These are phyloP conservation scores for Aphanomyces invadans DNA, from an alignment of 352 stramenopile genomes.

Conservation along the genomic window DNA sequence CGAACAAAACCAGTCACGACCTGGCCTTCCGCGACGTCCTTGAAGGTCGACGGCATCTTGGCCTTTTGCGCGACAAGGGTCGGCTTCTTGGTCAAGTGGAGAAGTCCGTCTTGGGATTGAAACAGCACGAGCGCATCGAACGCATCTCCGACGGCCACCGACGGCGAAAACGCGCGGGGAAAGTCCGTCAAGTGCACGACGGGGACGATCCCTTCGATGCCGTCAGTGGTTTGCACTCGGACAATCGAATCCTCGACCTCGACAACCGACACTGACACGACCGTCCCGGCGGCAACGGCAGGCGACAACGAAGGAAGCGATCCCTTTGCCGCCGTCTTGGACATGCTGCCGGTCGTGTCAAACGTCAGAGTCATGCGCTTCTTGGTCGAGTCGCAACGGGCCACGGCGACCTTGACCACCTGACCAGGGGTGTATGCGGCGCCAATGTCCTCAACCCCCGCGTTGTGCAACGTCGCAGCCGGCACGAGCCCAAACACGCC, in stretches of 20 bases:
- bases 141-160: slow-evolving; percentile 59
- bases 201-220: slow-evolving; percentile 60
- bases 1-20: slow-evolving; percentile 72
- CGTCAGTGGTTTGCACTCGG: slow-evolving; percentile 66
- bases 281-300: slow-evolving; percentile 42
- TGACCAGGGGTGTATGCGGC: slow-evolving; percentile 82
- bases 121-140: slow-evolving; percentile 63
- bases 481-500: slow-evolving; percentile 91
- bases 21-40: slow-evolving; percentile 45
- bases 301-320: slow-evolving; percentile 24
- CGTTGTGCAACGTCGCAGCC: slow-evolving; percentile 70
- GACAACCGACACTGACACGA: slow-evolving; percentile 59
- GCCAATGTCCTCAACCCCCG: slow-evolving; percentile 74
- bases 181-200: slow-evolving; percentile 84
- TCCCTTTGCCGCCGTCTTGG: slow-evolving; percentile 18
- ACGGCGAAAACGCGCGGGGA: slow-evolving; percentile 34
- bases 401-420: slow-evolving; percentile 77
- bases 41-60: slow-evolving; percentile 30
- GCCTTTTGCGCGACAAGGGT: slow-evolving; percentile 49
- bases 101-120: slow-evolving; percentile 52
- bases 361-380: slow-evolving; percentile 84
- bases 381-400: slow-evolving; percentile 61
- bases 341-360: slow-evolving; percentile 42
- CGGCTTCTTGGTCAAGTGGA: slow-evolving; percentile 80
- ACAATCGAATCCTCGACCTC: slow-evolving; percentile 57